Percentiles rank a stretch among this genome's conserved stretches.
Conservation (phyloP, 2,329 filamentous ascomycete genomes). For the Colletotrichum sp. region DNA sequence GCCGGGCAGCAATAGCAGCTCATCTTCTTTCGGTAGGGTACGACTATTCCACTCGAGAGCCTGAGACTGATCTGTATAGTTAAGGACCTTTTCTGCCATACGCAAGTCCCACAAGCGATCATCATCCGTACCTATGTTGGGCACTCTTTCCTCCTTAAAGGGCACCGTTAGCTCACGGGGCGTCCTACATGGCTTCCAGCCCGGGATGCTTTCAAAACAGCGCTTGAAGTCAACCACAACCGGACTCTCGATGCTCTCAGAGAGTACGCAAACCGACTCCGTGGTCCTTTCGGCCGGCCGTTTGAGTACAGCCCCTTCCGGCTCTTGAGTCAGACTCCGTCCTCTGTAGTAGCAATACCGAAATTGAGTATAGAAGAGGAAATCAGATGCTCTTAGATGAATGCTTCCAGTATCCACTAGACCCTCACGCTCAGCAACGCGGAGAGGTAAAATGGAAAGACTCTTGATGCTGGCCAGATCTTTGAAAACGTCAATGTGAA, state of each 20-base stretch:
- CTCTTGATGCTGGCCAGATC: neutral
- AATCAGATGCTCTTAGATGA: neutral
- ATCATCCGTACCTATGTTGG: no score
- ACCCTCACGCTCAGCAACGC: neutral
- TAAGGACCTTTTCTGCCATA: neutral
- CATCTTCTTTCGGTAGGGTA: neutral
- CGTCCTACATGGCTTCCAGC: neutral
- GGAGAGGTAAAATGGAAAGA: neutral
- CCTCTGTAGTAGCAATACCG: neutral
- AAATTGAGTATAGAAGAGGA: neutral
- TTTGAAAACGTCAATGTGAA: neutral
- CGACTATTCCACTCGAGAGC: neutral
- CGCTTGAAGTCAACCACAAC: neutral
- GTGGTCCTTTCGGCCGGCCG: no score
- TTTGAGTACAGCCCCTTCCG: no score
- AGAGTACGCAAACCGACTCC: no score
- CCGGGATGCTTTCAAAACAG: neutral
- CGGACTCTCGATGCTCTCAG: neutral
- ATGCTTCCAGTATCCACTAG: neutral
- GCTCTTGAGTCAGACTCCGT: neutral
- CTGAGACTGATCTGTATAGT: neutral
- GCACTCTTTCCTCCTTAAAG: no score
- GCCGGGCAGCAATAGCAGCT: neutral
- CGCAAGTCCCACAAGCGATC: neutral
- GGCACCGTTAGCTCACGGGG: neutral